These are phyloP conservation scores for Heritiera fomes DNA, from an alignment of 345 rosid species.

Conservation along the genomic window DNA sequence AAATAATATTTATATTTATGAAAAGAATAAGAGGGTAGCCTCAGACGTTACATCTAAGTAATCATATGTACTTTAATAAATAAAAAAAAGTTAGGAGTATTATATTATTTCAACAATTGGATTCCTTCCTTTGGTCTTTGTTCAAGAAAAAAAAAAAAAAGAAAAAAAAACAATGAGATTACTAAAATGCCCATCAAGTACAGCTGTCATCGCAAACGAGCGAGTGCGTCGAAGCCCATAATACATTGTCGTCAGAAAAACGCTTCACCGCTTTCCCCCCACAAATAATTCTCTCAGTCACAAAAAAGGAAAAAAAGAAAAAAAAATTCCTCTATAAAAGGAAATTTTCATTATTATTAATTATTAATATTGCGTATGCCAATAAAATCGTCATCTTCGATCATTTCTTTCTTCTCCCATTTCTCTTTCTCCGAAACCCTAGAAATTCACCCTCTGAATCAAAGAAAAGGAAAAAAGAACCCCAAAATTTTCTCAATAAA, in stretches of 20 bases:
- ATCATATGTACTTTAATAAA: too few relatives aligned
- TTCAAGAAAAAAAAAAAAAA: too few relatives aligned
- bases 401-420: neutral
- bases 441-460: neutral
- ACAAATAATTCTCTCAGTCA: neutral
- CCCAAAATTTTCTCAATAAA: constrained; percentile 32
- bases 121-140: too few relatives aligned
- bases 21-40: too few relatives aligned
- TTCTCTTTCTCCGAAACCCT: constrained; percentile 5
- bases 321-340: too few relatives aligned
- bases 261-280: neutral
- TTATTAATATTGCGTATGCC: neutral
- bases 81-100: too few relatives aligned
- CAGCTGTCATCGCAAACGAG: neutral
- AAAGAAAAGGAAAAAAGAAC: neutral
- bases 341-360: too few relatives aligned
- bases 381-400: constrained; percentile 20
- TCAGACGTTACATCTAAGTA: too few relatives aligned
- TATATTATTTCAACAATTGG: too few relatives aligned
- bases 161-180: too few relatives aligned
- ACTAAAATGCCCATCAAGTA: neutral
- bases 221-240: neutral
- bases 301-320: too few relatives aligned
- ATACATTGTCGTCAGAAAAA: neutral
- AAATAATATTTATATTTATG: too few relatives aligned